Evolutionary conservation across 2,329 filamentous ascomycete genomes (phyloP), one percentile per base, ranked within the genome.

Genomic region (Fusarium decemcellulare): DNA sequence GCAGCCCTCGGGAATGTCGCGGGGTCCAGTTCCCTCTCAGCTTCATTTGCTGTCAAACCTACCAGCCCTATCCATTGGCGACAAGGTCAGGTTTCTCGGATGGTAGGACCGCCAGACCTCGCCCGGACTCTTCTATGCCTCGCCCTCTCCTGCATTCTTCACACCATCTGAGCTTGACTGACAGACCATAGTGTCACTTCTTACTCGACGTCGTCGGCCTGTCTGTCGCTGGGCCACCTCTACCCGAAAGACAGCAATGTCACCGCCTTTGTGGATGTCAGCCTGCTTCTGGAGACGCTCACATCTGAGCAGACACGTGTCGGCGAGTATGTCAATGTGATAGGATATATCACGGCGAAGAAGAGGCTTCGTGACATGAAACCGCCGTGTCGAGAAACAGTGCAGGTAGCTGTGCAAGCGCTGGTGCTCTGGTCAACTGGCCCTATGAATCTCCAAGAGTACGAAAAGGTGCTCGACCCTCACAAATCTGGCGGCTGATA

Each of bases 1-100:
- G 51, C 46, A 47, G 55, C 32, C 32, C 57, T 50, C 50, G 55
- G 63, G 37, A 55, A 88, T 88, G 87, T 86, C 85, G 18, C 81
- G 80, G 66, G 88, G 87, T 9, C 92, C 93, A 30, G 81, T 88
- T 34, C 87, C 93, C 8, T 91, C 90, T 23, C 84, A 81, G 62
- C 83, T 91, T 42, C 89, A 91, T 63, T 89, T 94, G 63, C 84
- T 95, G 58, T 88, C 87, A 14, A 83, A 87, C 60, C 81, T 95
- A 14, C 82, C 86, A 5, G 76, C 76, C 53, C 82, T 83, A 51
- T 76, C 82, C n/a, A 69, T 82, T 14, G 88, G 88, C 42, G 88
- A 90, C n/a, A 98, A 98, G 82, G 91, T 98, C 65, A 91, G 95
- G 65, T 97, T 98, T 79, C 81, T 98, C 53, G 95, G 94, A 80